phyloP scores from a whole-genome alignment of 2,329 filamentous ascomycete genomes.

The Ophiostoma fasciatum region DNA sequence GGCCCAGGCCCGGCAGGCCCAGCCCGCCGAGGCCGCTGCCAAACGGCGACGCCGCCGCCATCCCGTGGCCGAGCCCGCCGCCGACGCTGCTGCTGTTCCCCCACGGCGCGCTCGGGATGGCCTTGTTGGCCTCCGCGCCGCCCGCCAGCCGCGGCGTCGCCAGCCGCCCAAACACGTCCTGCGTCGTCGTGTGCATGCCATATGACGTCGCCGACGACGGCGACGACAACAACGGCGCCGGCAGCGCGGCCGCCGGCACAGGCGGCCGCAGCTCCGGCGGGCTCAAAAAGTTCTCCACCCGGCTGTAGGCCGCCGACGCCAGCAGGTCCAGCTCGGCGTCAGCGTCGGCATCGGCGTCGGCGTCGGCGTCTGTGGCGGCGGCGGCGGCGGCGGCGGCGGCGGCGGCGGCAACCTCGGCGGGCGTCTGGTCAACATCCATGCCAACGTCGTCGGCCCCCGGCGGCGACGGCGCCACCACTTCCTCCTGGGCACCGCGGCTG shows the following conservation, averaged over 20 bases:
- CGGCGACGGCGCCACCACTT: too few relatives aligned
- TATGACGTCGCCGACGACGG: constrained; percentile 29
- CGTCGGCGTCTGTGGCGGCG: not conserved
- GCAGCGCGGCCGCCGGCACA: constrained; percentile 15
- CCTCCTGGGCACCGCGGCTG: too few relatives aligned
- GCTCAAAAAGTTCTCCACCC: constrained; percentile 34
- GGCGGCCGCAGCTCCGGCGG: constrained; percentile 22
- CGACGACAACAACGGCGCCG: too few relatives aligned
- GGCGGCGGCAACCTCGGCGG: not conserved
- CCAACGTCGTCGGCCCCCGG: too few relatives aligned
- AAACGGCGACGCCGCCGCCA: not conserved
- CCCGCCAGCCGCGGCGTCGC: constrained; percentile 19
- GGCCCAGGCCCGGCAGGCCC: not conserved
- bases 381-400: not conserved
- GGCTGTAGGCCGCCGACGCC: constrained; percentile 28
- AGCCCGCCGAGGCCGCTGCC: not conserved
- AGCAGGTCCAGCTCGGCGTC: constrained; percentile 10
- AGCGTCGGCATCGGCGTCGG: not conserved
- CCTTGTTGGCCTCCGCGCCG: constrained; percentile 13
- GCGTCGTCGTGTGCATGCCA: constrained; percentile 37
- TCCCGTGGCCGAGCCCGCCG: not conserved
- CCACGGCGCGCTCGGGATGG: constrained; percentile 34
- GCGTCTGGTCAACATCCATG: not conserved
- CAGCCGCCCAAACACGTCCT: constrained; percentile 31
- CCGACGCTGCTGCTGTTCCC: not conserved